Evolutionary conservation across 2,329 filamentous ascomycete species (phyloP), one percentile per base, ranked within the genome.

Genomic region (Dothideomycetes sp.): DNA sequence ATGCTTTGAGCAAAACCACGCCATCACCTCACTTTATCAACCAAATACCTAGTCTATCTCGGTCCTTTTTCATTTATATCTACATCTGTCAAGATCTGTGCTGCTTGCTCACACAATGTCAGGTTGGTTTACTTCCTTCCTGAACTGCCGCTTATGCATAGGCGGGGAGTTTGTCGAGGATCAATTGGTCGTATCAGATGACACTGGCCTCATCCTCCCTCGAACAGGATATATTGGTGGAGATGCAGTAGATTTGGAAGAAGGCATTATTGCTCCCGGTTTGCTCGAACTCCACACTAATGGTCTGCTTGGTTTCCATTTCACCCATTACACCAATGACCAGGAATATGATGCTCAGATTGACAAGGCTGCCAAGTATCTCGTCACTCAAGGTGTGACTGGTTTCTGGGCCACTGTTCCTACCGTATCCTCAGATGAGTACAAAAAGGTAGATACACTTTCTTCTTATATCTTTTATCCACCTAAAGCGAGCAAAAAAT

Each of bases 201-300:
- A 65, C 38, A 64, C 61, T 2, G 67, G 65, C 13, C 51, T 56
- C 16, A 67, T 68, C 43, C 47, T 67, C 28, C 57, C 62, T 48
- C 51, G 57, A 41, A 62, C 63, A 24, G 62, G 63, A 22, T 64
- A 65, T 45, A 64, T 64, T 43, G 64, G 62, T 30, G 64, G 62
- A 19, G 61, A 67, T 29, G 59, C 59, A 10, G 53, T 70, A 33
- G 70, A 75, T 49, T 52, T 74, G 9, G 59, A 68, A 27, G 66
- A 65, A 28, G 61, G 56, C 33, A 69, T 75, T 33, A 58, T 75
- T 39, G 68, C 71, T 4, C 71, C 72, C 8, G 73, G 71, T 3
- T 73, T 71, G 48, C 56, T 75, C 16, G 72, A 76, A 45, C 53
- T 76, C 5, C 72, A 76, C 45, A 73, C 68, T 1, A 76, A 76